Base-by-base conservation (phyloP, 2,329 filamentous ascomycete genomes). In the Pseudogymnoascus sp. region DNA sequence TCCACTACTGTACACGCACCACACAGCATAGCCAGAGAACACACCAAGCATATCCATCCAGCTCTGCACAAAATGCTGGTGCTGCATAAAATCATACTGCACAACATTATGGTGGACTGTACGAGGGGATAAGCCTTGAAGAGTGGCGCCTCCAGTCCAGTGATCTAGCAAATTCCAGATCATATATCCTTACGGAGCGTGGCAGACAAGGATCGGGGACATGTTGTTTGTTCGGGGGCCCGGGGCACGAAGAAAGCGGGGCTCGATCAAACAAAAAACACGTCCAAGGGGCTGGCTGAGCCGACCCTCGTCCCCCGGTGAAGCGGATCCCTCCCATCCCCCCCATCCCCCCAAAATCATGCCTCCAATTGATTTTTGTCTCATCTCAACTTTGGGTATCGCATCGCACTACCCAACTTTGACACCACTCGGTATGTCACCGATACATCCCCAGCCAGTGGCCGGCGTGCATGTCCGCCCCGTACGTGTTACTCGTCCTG, bases 91-190 rank as follows among this genome's bases (percentile, higher is more conserved):
- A 34, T 34, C 48, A 31, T 54, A 6, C 48, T 54, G 25, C 25
- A 57, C 51, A 57, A 19, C 51, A 57, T 57, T n/a, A 57, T 57
- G n/a, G n/a, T 11, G n/a, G 4, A 14, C 25, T 57, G 51, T 28
- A 34, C 6, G 34, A 54, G 5, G 16, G 51, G 51, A 57, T 57
- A 57, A 57, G 51, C 51, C 51, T 57, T 57, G 51, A 57, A 19
- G 51, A 57, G 51, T 57, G 51, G 25, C 51, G 51, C 28, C 51
- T 57, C 51, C 51, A 57, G 51, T 57, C 51, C 51, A 57, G 51
- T 57, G 51, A 34, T 34, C 51, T 13, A 13, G 25, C 25, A 57
- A 57, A 57, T 28, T 28, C 51, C 51, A 57, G 51, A 57, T 57
- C 51, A 57, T n/a, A 19, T 34, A 57, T 57, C 51, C 51, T 57